Conservation (phyloP, 2,329 filamentous ascomycete species). For the Aspergillus sp. region DNA sequence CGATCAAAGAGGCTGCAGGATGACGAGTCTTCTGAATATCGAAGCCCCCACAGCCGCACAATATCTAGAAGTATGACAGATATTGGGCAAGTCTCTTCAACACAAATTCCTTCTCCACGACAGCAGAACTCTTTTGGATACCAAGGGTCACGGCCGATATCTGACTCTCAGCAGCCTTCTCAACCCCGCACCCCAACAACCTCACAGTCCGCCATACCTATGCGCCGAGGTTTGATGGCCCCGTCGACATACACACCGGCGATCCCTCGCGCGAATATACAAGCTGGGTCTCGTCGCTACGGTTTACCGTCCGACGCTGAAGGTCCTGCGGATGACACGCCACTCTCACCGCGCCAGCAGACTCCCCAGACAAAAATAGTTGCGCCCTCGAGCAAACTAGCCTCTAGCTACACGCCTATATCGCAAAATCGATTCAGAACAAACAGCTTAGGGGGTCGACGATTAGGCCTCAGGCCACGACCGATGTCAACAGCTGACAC, state of each 20-base stretch:
- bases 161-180: constrained; percentile 23
- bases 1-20: constrained; percentile 39
- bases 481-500: constrained; percentile 26
- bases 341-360: constrained; percentile 22
- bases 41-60: constrained; percentile 35
- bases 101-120: constrained; percentile 30
- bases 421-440: constrained; percentile 37
- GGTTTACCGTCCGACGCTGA: constrained; percentile 27
- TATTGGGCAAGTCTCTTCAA: constrained; percentile 29
- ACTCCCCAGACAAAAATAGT: constrained; percentile 33
- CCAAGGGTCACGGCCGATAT: constrained; percentile 24
- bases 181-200: constrained; percentile 33
- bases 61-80: constrained; percentile 47
- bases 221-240: constrained; percentile 38
- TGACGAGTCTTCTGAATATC: constrained; percentile 34
- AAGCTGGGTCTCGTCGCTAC: constrained; percentile 44
- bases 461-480: constrained; percentile 35
- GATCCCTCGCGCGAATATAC: constrained; percentile 40
- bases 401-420: constrained; percentile 40
- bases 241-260: constrained; percentile 35
- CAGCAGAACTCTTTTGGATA: constrained; percentile 36
- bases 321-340: constrained; percentile 21
- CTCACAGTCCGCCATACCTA: constrained; percentile 35
- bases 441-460: constrained; percentile 37
- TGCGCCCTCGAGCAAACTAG: constrained; percentile 35